Base-by-base conservation (phyloP, 2,329 filamentous ascomycete genomes). In the Aureobasidium subglaciale region DNA sequence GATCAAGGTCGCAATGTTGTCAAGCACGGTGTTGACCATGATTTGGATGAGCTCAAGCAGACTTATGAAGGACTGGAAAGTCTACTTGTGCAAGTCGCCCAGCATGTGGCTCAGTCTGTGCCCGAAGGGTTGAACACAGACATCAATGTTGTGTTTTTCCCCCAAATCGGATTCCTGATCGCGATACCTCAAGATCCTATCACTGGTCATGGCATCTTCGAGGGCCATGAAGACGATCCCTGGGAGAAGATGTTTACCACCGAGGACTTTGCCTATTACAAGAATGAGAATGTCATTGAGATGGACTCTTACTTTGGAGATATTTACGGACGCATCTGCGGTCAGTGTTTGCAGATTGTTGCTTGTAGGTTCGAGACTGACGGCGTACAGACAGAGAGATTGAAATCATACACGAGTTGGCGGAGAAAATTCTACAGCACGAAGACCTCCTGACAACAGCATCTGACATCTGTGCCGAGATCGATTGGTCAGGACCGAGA, bases 121-220 rank as follows among this genome's bases (percentile, higher is more conserved):
- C 86, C 90, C 1, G 75, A 79, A 58, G 75, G 78, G 16, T 69
- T 80, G 1, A 71, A 76, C 20, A 65, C 69, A 2, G 73, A 77
- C 11, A 68, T 86, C 30, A 91, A 91, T 55, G 95, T 95, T 59
- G 86, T 93, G 16, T 96, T 93, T 67, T 87, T 95, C 59, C 92
- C 91, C 0, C 90, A 96, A 64, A 81, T 96, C 34, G 93, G 93
- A 0, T 99, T 96, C 66, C 79, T 96, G 34, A 87, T 90, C 2
- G 84, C 86, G 0, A 84, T 95, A 15, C 79, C 79, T 2, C 69
- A 85, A 3, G 81, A 90, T 61, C 72, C 76, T 13, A 68, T 75
- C 1, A 83, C 79, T 1, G 82, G 82, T 0, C 72, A 77, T 43
- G 79, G 81, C 0, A 73, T 80, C 10, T 91, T 86, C 61, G 78